phyloP scores from a whole-genome alignment of 2,329 filamentous ascomycete genomes.

The Diaporthe eres region DNA sequence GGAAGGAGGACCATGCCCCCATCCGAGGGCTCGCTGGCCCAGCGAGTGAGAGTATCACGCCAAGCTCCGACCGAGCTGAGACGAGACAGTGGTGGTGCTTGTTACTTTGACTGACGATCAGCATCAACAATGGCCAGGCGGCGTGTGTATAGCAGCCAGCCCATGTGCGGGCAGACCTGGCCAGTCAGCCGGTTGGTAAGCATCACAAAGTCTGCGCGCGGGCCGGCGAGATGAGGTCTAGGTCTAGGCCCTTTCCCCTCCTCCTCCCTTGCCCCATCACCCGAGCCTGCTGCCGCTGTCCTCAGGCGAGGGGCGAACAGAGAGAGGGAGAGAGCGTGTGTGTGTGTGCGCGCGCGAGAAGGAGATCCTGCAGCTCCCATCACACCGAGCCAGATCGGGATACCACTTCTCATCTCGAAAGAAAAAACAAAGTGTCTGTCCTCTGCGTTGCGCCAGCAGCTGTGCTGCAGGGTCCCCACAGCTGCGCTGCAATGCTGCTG shows the following conservation, averaged over 20 bases:
- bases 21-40: background rate
- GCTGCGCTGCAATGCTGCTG: conserved; percentile 1
- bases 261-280: background rate
- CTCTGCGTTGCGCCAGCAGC: background rate
- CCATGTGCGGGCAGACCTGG: background rate
- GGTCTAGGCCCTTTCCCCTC: background rate
- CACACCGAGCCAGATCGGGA: conserved; percentile 32
- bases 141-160: background rate
- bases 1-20: background rate
- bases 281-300: conserved; percentile 12
- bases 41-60: background rate
- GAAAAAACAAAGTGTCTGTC: background rate
- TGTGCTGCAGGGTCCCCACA: background rate
- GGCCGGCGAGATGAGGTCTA: conserved; percentile 14
- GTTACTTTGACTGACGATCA: background rate
- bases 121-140: background rate
- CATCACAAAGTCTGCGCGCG: conserved; percentile 19
- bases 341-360: background rate
- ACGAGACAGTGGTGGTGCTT: conserved; percentile 23
- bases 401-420: conserved; percentile 19
- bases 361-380: conserved; percentile 30
- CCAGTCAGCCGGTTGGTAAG: conserved; percentile 22
- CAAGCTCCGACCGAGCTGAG: conserved; percentile 26
- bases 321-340: background rate
- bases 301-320: background rate